phyloP scores from a whole-genome alignment of 176 grass and related monocot genomes.

The Musa acuminata region DNA sequence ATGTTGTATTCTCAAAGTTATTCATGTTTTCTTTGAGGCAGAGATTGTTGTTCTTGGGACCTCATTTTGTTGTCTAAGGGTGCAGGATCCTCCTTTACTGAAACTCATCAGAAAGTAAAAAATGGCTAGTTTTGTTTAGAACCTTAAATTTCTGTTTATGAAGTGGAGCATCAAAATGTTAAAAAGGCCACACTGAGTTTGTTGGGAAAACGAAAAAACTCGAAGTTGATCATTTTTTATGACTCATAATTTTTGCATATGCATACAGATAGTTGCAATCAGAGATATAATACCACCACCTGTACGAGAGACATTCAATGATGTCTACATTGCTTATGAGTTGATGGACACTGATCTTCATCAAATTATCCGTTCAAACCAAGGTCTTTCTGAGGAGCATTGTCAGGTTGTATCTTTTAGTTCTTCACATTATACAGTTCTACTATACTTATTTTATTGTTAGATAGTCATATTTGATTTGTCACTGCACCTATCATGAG shows the following conservation, averaged over 20 bases:
- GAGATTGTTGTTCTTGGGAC: too few relatives aligned
- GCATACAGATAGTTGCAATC: constrained; percentile 87
- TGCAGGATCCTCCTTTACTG: too few relatives aligned
- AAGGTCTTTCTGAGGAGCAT: constrained; percentile 95
- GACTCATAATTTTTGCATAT: neutral
- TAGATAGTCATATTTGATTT: neutral
- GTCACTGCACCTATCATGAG: neutral
- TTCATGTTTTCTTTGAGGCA: too few relatives aligned
- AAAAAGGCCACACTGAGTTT: neutral
- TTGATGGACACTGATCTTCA: constrained; percentile 99
- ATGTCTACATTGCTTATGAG: constrained; percentile 95
- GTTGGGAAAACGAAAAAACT: neutral
- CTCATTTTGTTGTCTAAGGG: too few relatives aligned
- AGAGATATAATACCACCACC: constrained; percentile 93
- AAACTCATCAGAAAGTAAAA: too few relatives aligned
- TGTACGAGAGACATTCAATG: constrained; percentile 66
- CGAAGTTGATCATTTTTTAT: neutral
- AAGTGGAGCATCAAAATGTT: too few relatives aligned
- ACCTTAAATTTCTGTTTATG: too few relatives aligned
- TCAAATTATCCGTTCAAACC: constrained; percentile 99
- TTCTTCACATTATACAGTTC: neutral
- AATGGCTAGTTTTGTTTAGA: too few relatives aligned
- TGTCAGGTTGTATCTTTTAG: constrained; percentile 49
- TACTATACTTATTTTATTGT: neutral
- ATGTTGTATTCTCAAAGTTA: too few relatives aligned